A percentile compares a stretch with the other conserved stretches of the same genome.
phyloP scores from a whole-genome alignment of 257 asterid genomes.

The Fraxinus anomala region DNA sequence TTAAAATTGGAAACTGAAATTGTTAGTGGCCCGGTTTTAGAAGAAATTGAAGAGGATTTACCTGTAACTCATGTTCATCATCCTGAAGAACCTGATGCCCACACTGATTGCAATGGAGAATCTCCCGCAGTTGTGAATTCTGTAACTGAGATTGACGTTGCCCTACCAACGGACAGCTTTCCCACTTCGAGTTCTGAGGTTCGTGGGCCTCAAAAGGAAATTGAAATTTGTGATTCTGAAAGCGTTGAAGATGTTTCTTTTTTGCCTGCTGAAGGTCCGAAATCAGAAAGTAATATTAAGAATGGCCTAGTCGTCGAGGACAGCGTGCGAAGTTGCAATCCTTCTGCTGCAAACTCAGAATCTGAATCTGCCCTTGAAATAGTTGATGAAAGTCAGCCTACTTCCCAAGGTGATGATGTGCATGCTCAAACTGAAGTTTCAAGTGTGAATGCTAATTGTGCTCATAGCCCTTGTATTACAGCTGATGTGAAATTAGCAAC shows the following conservation, averaged over 20 bases:
- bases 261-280: conserved; percentile 24
- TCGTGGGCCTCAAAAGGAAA: conserved; percentile 20
- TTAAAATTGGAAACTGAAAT: conserved; percentile 29
- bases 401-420: conserved; percentile 23
- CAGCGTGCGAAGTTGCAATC: neutral
- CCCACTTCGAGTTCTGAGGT: conserved; percentile 29
- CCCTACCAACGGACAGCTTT: conserved; percentile 28
- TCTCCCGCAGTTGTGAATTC: conserved; percentile 24
- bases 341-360: conserved; percentile 27
- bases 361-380: conserved; percentile 18
- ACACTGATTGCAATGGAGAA: conserved; percentile 22
- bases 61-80: conserved; percentile 24
- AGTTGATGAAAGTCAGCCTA: conserved; percentile 28
- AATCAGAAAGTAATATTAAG: conserved; percentile 29
- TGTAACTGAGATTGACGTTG: conserved; percentile 30
- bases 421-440: conserved; percentile 31
- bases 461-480: conserved; percentile 28
- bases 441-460: conserved; percentile 26
- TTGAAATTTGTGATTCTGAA: conserved; percentile 31
- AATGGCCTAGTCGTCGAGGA: conserved; percentile 24
- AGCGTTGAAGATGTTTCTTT: conserved; percentile 22
- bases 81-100: conserved; percentile 31
- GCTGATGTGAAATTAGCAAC: conserved; percentile 42
- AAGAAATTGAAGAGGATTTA: conserved; percentile 26
- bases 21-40: conserved; percentile 26